phyloP scores from a whole-genome alignment of 1,284 basidiomycete genomes.

The Waitea zeae region DNA sequence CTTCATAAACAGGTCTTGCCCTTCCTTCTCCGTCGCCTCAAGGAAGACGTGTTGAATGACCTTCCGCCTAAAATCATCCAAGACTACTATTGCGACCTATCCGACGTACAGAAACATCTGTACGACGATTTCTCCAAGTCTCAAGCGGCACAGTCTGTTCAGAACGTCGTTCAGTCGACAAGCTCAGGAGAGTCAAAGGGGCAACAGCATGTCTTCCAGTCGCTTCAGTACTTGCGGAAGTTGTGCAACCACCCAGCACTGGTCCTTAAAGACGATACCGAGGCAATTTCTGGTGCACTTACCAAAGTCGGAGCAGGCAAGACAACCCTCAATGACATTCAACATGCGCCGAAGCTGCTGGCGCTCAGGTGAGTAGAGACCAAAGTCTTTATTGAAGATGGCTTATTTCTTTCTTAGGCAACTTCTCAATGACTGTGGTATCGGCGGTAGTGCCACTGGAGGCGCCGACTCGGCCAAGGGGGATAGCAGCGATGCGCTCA shows the following conservation, averaged over 20 bases:
- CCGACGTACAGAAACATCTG: conserved; percentile 81
- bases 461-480: too few relatives aligned
- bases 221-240: conserved; percentile 92
- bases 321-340: conserved; percentile 55
- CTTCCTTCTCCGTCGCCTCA: conserved; percentile 89
- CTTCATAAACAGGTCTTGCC: conserved; percentile 99
- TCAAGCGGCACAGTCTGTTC: conserved; percentile 46
- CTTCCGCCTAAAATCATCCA: conserved; percentile 99
- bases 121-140: conserved; percentile 90
- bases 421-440: conserved; percentile 88
- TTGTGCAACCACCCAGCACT: conserved; percentile 95
- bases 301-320: conserved; percentile 27
- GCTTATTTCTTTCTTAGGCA: conserved; percentile 61
- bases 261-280: conserved; percentile 55
- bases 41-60: conserved; percentile 94
- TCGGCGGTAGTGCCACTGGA: conserved; percentile 46
- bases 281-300: conserved; percentile 48
- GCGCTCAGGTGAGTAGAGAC: conserved; percentile 57
- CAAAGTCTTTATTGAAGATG: conserved; percentile 1
- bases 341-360: conserved; percentile 87
- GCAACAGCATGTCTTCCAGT: conserved; percentile 88
- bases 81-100: conserved; percentile 98
- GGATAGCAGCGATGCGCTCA: conserved; percentile 46
- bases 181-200: conserved; percentile 23
- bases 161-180: conserved; percentile 38